Conservation (phyloP, 2,329 filamentous ascomycete species). For the Trichoderma polysporum region DNA sequence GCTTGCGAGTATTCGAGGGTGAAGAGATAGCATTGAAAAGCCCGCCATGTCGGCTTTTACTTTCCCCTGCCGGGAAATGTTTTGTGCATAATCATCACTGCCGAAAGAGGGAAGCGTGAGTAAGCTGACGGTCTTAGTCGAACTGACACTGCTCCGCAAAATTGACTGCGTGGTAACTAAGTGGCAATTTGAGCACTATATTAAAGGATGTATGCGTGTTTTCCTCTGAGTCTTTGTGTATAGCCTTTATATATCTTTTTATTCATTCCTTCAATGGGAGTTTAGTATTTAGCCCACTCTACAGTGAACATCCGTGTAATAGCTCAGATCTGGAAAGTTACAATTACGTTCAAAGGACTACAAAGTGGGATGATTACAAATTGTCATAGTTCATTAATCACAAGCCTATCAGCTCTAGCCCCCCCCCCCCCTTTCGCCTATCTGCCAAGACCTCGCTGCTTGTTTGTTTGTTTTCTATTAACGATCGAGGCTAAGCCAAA, state of each 20-base stretch:
- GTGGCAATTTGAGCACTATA: background rate
- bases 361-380: background rate
- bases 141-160: background rate
- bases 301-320: too few relatives aligned
- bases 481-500: too few relatives aligned
- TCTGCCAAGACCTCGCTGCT: background rate
- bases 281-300: background rate
- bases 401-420: background rate
- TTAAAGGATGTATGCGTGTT: background rate
- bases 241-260: background rate
- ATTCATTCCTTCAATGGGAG: background rate
- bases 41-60: background rate
- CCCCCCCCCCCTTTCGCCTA: background rate
- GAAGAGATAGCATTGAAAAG: background rate
- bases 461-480: too few relatives aligned
- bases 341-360: background rate
- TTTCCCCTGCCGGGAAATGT: background rate
- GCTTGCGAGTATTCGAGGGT: background rate
- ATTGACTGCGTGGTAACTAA: too few relatives aligned
- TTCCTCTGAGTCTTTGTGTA: background rate
- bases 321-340: too few relatives aligned
- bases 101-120: background rate
- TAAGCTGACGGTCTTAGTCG: background rate
- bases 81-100: background rate
- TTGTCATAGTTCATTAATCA: background rate